Evolutionary conservation across 768 basidiomycete genomes (phyloP), one percentile per base, ranked within the genome.

Genomic region (Phanerodontia chrysosporium): DNA sequence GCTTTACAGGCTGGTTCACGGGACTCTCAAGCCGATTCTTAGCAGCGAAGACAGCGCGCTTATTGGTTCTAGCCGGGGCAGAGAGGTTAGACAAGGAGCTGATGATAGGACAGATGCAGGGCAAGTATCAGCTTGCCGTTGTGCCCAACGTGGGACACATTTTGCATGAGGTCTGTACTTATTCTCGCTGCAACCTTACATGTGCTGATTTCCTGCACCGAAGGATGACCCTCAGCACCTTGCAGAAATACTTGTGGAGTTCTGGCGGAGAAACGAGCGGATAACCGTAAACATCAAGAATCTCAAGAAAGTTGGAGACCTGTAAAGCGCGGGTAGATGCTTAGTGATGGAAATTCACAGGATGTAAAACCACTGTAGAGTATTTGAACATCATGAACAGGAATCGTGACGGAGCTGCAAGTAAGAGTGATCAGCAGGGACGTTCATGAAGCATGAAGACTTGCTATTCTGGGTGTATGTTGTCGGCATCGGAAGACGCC

Each of bases 51-150:
- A 83, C 92, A 0, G 96, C 95, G 0, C 85, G 95, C 28, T 74
- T 99, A 27, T 83, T 99, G 24, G 83, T 98, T 9, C 78, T 99
- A 16, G 97, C 97, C 0, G 96, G 95, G 0, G 86, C 95, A 18
- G 97, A 99, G 65, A 80, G 95, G 18, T 82, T 98, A 3, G 97
- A 99, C 67, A 89, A 84, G 65, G 86, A 92, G 64, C 80, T 99
- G 48, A 97, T 96, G 89, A 94, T 98, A 51, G 97, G 83, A 0
- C 85, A 86, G 68, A 86, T 86, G 84, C 84, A 79, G 67, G 82
- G 84, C 30, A 98, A 97, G 71, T 99, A 98, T 73, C 96, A 98
- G 73, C 80, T 98, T 70, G 87, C 82, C 24, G 93, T 99, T 36
- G 81, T 96, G 60, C 82, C 85, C 9, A 85, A 86, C 32, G 92